Evolutionary conservation across 2,329 filamentous ascomycete species (phyloP).

Genomic region (Cladophialophora carrionii): DNA sequence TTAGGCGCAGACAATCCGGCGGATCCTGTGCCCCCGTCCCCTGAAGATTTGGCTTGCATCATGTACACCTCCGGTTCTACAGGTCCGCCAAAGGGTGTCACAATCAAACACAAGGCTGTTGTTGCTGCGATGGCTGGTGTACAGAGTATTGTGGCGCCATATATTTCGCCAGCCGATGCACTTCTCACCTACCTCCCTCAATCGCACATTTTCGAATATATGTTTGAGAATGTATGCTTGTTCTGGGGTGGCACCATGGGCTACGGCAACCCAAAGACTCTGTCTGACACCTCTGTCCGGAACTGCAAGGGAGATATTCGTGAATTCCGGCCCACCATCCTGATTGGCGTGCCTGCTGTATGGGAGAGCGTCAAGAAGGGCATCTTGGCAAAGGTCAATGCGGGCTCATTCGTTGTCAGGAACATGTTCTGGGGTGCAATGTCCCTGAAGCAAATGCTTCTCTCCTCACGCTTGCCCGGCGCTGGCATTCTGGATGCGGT

Average conservation of each 20-base stretch:
- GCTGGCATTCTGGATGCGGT: constrained; percentile 73
- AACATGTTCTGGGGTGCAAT: constrained; percentile 76
- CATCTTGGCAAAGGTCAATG: constrained; percentile 76
- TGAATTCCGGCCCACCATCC: constrained; percentile 83
- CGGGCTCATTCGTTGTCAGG: constrained; percentile 68
- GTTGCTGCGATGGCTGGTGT: constrained; percentile 83
- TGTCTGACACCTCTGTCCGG: constrained; percentile 81
- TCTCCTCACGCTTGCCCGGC: constrained; percentile 59
- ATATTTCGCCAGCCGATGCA: constrained; percentile 75
- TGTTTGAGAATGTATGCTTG: constrained; percentile 87
- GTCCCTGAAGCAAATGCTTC: constrained; percentile 63
- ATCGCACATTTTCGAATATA: constrained; percentile 94
- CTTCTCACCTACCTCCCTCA: constrained; percentile 90
- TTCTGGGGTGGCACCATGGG: constrained; percentile 91
- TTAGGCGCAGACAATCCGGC: constrained; percentile 65
- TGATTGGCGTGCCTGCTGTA: constrained; percentile 92
- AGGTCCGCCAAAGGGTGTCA: constrained; percentile 81
- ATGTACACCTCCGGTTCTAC: constrained; percentile 83
- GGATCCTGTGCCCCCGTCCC: constrained; percentile 68
- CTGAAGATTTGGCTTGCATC: constrained; percentile 75
- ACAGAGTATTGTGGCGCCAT: constrained; percentile 73
- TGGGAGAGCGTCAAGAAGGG: constrained; percentile 99
- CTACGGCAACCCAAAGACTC: constrained; percentile 86
- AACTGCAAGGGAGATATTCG: constrained; percentile 94
- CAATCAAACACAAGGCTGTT: constrained; percentile 77